Percentiles rank a stretch among this genome's conserved stretches.
phyloP scores from a whole-genome alignment of 805 yeast genomes.

The Ogataea paraovalis region DNA sequence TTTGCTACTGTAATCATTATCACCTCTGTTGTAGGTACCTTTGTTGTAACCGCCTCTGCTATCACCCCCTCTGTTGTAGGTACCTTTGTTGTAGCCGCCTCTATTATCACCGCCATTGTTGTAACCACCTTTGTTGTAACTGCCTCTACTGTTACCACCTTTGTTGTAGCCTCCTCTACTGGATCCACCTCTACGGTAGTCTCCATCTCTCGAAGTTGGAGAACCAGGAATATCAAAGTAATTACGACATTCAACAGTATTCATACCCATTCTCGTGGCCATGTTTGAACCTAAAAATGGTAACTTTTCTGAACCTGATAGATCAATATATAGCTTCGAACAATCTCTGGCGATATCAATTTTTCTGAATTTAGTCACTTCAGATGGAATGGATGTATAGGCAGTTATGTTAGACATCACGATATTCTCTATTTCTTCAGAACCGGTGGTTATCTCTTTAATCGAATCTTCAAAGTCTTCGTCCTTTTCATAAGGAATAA shows the following conservation, averaged over 20 bases:
- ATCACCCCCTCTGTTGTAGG: constrained; percentile 4
- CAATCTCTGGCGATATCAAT: constrained; percentile 32
- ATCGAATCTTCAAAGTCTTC: constrained; percentile 34
- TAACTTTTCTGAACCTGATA: constrained; percentile 19
- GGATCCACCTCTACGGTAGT: constrained; percentile 11
- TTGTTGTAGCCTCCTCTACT: constrained; percentile 1
- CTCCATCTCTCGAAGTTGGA: constrained; percentile 17
- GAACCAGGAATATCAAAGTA: constrained; percentile 31
- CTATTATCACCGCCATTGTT: constrained; percentile 6
- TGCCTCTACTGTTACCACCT: background rate
- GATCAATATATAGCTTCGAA: constrained; percentile 27
- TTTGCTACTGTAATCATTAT: background rate
- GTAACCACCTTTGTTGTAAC: constrained; percentile 12
- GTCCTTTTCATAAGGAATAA: constrained; percentile 35
- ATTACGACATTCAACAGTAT: constrained; percentile 21
- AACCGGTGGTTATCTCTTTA: constrained; percentile 29
- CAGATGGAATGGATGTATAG: constrained; percentile 20
- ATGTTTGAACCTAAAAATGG: constrained; percentile 16
- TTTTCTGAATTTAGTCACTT: constrained; percentile 29
- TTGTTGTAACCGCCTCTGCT: constrained; percentile 3
- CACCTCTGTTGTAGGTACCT: background rate
- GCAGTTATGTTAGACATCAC: constrained; percentile 14
- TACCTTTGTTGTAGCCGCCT: constrained; percentile 9
- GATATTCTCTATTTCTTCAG: constrained; percentile 13
- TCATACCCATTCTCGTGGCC: constrained; percentile 28